Conservation (phyloP, 805 yeast species). For the Barnettozyma sp. region DNA sequence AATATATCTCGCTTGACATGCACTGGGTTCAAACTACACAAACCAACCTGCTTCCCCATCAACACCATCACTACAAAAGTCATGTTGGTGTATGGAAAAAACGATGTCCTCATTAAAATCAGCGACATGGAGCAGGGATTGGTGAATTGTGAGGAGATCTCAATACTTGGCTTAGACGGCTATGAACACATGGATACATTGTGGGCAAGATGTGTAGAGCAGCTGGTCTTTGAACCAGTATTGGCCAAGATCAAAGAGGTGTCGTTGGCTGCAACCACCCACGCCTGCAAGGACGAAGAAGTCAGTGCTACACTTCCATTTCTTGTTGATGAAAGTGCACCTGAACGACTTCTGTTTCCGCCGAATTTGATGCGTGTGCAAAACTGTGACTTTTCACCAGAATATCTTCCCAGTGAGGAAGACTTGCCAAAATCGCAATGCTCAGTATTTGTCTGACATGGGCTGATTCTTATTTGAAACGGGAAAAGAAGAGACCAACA, state of each 20-base stretch:
- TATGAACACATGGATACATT: slow-evolving; percentile 79
- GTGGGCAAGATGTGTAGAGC: slow-evolving; percentile 62
- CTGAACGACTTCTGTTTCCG: too few species aligned
- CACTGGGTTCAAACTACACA: slow-evolving; percentile 14
- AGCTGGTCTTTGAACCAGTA: slow-evolving; percentile 32
- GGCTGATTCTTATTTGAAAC: too few species aligned
- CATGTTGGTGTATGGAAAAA: slow-evolving; percentile 59
- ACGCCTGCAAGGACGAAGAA: too few species aligned
- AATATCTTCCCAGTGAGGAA: not conserved
- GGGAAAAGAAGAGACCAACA: too few species aligned
- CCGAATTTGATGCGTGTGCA: too few species aligned
- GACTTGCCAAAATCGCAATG: slow-evolving; percentile 5
- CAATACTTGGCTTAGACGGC: slow-evolving; percentile 38
- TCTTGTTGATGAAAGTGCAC: too few species aligned
- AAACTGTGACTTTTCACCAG: not conserved
- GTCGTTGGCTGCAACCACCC: too few species aligned
- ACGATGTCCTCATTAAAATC: slow-evolving; percentile 68
- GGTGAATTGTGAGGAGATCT: slow-evolving; percentile 30
- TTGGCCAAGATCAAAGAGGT: slow-evolving; percentile 40
- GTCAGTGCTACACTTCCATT: too few species aligned
- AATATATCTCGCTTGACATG: slow-evolving; percentile 2
- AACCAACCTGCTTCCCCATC: slow-evolving; percentile 50
- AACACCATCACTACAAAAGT: slow-evolving; percentile 52
- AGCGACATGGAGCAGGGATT: slow-evolving; percentile 50
- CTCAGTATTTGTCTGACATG: slow-evolving; percentile 12